phyloP scores from a whole-genome alignment of 371 early-diverging fungal genomes.

The Nematocida sp. region DNA sequence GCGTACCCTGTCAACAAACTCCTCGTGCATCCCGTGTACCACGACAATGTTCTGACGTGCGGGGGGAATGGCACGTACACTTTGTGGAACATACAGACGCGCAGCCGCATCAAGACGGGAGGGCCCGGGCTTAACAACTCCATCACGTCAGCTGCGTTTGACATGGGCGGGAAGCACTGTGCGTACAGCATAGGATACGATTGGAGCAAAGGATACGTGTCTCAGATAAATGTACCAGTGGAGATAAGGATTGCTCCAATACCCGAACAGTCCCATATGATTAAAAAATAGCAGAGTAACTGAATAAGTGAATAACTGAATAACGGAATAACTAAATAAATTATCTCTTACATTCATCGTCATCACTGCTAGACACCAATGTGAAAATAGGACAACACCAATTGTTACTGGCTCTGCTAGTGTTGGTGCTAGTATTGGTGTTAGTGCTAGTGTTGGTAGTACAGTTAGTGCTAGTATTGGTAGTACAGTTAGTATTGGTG shows the following conservation, averaged over 20 bases:
- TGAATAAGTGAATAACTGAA: too few relatives aligned
- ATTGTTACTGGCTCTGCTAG: too few relatives aligned
- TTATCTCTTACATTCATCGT: too few relatives aligned
- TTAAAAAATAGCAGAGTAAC: too few relatives aligned
- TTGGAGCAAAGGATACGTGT: conserved; percentile 82
- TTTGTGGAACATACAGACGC: conserved; percentile 87
- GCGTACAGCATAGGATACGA: conserved; percentile 87
- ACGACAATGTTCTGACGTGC: conserved; percentile 79
- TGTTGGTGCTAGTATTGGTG: too few relatives aligned
- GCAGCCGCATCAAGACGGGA: conserved; percentile 68
- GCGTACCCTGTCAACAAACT: conserved; percentile 69
- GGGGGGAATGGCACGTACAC: conserved; percentile 80
- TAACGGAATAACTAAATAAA: too few relatives aligned
- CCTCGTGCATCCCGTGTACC: conserved; percentile 75
- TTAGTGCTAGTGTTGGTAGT: too few relatives aligned
- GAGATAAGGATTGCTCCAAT: conserved; percentile 34
- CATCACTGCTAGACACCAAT: too few relatives aligned
- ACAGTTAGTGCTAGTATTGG: too few relatives aligned
- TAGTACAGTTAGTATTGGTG: too few relatives aligned
- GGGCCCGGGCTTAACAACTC: conserved; percentile 65
- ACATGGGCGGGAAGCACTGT: conserved; percentile 75
- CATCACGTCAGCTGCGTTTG: conserved; percentile 74
- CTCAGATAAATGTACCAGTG: conserved; percentile 35
- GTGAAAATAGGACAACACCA: too few relatives aligned
- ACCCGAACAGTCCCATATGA: conserved; percentile 12